phyloP scores from a whole-genome alignment of 352 stramenopile genomes.

The Globisporangium emineosum region DNA sequence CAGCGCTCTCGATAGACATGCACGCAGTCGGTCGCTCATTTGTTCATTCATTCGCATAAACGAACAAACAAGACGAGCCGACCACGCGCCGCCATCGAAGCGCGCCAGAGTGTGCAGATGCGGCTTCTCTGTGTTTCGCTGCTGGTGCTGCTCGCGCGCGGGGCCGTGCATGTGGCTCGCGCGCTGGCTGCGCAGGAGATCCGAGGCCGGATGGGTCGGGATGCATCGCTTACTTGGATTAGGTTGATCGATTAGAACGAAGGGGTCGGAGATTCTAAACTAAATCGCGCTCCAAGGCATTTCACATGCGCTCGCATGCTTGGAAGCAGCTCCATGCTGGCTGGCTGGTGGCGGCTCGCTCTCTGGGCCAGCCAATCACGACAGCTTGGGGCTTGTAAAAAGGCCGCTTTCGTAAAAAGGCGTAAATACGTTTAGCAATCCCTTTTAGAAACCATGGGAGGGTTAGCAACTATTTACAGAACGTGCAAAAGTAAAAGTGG shows the following conservation, averaged over 20 bases:
- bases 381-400: slow-evolving; percentile 11
- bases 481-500: no score
- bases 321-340: not conserved
- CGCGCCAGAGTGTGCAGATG: slow-evolving; percentile 13
- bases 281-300: not conserved
- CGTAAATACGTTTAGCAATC: not conserved
- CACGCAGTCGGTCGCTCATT: slow-evolving; percentile 3
- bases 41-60: not conserved
- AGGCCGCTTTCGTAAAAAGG: not conserved
- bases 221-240: slow-evolving; percentile 36
- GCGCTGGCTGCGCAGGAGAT: not conserved
- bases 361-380: slow-evolving; percentile 14
- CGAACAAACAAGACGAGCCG: not conserved
- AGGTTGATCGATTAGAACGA: slow-evolving; percentile 38
- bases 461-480: not conserved
- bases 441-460: not conserved
- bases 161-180: not conserved
- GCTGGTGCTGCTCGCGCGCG: slow-evolving; percentile 16
- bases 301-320: not conserved
- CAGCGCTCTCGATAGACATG: not conserved
- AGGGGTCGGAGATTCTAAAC: slow-evolving; percentile 31
- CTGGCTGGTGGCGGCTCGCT: slow-evolving; percentile 4
- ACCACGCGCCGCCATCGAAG: not conserved
- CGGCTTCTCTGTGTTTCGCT: slow-evolving; percentile 18
- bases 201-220: not conserved